A percentile compares a stretch with the other conserved stretches of the same genome.
Evolutionary conservation across 75 land plant genomes (phyloP).

Genomic region (Picea glauca): DNA sequence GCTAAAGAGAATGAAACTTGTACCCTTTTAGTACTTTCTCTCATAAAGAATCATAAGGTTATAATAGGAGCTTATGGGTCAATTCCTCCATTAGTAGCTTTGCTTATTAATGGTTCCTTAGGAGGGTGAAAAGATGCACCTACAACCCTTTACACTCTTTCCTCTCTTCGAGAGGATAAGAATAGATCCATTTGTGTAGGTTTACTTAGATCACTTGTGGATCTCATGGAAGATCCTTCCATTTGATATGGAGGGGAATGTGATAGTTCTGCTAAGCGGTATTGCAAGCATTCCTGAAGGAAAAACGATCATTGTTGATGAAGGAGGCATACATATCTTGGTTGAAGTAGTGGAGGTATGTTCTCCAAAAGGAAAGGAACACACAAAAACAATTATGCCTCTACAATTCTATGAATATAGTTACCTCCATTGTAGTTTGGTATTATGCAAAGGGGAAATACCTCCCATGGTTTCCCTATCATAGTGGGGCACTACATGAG

Average conservation of each 20-base stretch:
- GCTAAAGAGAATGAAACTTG: too few relatives aligned
- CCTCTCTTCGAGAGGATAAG: too few relatives aligned
- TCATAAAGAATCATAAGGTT: too few relatives aligned
- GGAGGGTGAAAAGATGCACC: too few relatives aligned
- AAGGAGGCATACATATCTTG: constrained; percentile 51
- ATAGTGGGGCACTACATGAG: constrained; percentile 41
- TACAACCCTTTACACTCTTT: too few relatives aligned
- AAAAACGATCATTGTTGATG: constrained; percentile 45
- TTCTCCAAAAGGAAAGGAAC: constrained; percentile 44
- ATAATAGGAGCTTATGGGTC: too few relatives aligned
- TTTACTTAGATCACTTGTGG: constrained; percentile 52
- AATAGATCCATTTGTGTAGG: too few relatives aligned
- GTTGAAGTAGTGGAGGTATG: constrained; percentile 66
- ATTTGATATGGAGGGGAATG: constrained; percentile 62
- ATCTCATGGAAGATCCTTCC: constrained; percentile 29
- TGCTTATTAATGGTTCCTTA: too few relatives aligned
- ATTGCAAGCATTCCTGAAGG: constrained; percentile 50
- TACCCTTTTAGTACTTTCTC: too few relatives aligned
- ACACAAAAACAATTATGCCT: constrained; percentile 44
- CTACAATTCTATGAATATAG: constrained; percentile 49
- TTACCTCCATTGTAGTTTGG: constrained; percentile 33
- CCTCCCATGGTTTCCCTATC: constrained; percentile 62
- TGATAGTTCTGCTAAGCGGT: constrained; percentile 55
- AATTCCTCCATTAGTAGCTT: too few relatives aligned
- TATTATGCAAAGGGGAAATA: constrained; percentile 57